phyloP scores from a whole-genome alignment of 1,284 basidiomycete species.

The Trichosporon sp. region DNA sequence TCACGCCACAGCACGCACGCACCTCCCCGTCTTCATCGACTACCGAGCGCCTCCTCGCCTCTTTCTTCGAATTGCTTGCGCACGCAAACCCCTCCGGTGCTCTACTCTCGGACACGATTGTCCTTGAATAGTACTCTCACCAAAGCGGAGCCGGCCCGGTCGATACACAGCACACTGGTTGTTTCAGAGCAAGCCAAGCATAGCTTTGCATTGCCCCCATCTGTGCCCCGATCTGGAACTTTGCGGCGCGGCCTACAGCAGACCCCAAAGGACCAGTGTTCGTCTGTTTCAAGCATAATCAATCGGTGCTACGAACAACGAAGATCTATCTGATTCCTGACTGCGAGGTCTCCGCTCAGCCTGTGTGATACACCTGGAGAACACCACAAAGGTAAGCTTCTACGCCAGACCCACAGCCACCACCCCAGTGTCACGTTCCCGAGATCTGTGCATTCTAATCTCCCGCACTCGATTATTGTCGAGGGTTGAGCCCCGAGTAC shows the following conservation, averaged over 20 bases:
- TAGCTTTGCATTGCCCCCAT: background rate
- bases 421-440: background rate
- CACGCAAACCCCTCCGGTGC: background rate
- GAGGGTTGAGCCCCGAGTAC: background rate
- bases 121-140: background rate
- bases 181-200: conserved; percentile 1
- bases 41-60: background rate
- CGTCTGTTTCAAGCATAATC: background rate
- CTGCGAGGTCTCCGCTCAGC: background rate
- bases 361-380: conserved; percentile 15
- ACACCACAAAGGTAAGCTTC: background rate
- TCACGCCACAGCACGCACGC: conserved; percentile 18
- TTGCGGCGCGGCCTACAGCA: background rate
- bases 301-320: background rate
- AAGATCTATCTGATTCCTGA: background rate
- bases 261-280: background rate
- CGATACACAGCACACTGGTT: background rate
- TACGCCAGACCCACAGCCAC: background rate
- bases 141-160: background rate
- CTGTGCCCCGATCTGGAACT: background rate
- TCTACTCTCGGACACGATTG: background rate
- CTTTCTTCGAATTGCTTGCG: background rate
- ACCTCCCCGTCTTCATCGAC: background rate
- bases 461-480: background rate
- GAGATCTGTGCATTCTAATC: conserved; percentile 1